These are phyloP conservation scores for Blastobotrys persicus DNA, from an alignment of 1,139 yeast genomes.

Conservation along the genomic window DNA sequence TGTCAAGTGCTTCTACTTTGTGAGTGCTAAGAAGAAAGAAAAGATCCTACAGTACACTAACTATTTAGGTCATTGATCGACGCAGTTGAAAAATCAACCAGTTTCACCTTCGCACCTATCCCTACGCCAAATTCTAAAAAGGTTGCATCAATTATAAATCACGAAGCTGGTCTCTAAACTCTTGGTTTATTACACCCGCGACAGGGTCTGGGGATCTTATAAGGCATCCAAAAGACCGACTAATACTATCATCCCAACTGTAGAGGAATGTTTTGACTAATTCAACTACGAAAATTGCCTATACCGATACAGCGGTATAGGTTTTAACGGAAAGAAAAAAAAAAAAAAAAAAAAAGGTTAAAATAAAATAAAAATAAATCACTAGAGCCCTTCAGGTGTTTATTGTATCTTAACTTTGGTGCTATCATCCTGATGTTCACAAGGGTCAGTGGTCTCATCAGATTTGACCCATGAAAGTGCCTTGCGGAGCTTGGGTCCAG, in stretches of 20 bases:
- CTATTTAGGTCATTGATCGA: constrained; percentile 11
- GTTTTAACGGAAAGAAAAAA: too few relatives aligned
- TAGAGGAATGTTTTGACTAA: too few relatives aligned
- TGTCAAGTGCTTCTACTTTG: too few relatives aligned
- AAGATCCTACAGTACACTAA: background rate
- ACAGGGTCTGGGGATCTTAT: too few relatives aligned
- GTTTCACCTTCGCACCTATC: constrained; percentile 21
- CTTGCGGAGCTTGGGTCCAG: constrained; percentile 36
- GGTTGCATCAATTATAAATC: constrained; percentile 26
- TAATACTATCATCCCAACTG: too few relatives aligned
- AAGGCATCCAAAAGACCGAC: too few relatives aligned
- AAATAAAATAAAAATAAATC: too few relatives aligned
- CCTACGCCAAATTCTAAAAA: constrained; percentile 26
- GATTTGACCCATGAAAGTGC: constrained; percentile 36
- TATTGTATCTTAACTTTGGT: background rate
- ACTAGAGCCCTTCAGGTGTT: too few relatives aligned
- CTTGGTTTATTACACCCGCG: too few relatives aligned
- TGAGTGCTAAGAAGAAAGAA: constrained; percentile 11
- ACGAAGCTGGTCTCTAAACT: constrained; percentile 26
- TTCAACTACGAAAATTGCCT: too few relatives aligned
- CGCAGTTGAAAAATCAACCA: constrained; percentile 17
- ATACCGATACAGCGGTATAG: background rate
- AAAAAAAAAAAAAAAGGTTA: too few relatives aligned
- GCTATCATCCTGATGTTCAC: background rate
- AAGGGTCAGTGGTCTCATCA: constrained; percentile 13